Percentiles rank a stretch among this genome's conserved stretches.
Evolutionary conservation across 345 rosid species (phyloP).

Genomic region (Eucalyptus urophylla): DNA sequence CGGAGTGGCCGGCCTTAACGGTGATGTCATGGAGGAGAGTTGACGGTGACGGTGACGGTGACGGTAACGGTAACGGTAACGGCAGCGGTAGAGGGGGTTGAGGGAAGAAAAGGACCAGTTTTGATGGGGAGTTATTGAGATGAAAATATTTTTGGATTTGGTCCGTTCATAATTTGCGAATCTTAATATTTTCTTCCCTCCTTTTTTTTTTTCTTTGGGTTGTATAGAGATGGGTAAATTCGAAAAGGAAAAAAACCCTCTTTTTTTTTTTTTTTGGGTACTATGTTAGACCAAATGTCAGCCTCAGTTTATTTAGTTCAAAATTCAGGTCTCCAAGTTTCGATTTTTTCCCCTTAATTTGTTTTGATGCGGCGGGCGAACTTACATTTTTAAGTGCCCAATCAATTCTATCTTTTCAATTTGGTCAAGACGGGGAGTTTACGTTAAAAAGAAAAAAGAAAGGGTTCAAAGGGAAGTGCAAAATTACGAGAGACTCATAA

Average conservation of each 20-base stretch:
- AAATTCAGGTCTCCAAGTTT: neutral
- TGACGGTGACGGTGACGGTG: neutral
- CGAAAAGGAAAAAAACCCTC: neutral
- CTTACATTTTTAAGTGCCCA: neutral
- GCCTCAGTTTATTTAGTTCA: neutral
- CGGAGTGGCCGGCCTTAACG: conserved; percentile 14
- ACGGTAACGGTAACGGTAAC: neutral
- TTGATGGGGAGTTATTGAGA: neutral
- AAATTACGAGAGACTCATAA: neutral
- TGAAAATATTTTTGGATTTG: neutral
- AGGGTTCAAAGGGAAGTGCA: neutral
- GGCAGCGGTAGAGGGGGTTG: neutral
- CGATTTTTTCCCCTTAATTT: neutral
- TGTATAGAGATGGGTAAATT: neutral
- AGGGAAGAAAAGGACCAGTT: conserved; percentile 1
- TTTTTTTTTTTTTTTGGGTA: neutral
- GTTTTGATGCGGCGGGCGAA: neutral
- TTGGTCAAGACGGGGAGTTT: neutral
- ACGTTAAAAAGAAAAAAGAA: neutral
- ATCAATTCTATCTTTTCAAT: neutral
- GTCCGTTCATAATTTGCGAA: neutral
- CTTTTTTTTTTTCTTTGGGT: neutral
- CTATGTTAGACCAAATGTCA: neutral
- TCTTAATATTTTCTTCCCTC: neutral
- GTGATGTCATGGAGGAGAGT: neutral